Conservation (phyloP, 805 yeast species). For the Wickerhamiella kurtzmanii region DNA sequence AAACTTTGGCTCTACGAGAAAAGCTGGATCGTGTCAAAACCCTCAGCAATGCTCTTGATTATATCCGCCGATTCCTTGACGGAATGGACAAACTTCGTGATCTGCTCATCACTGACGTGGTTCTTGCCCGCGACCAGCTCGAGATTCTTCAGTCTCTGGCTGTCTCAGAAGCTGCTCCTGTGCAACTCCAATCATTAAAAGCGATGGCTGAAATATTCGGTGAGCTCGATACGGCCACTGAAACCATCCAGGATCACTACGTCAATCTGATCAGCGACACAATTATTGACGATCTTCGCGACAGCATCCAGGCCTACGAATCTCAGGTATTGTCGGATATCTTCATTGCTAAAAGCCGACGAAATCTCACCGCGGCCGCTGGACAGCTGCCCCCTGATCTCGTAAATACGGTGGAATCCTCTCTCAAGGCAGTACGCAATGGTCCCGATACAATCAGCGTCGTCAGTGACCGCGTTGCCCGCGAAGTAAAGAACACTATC, state of each 20-base stretch:
- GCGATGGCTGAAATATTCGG: slow-evolving; percentile 41
- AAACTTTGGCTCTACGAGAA: slow-evolving; percentile 7
- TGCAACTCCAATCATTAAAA: slow-evolving; percentile 34
- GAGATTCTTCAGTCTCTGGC: not conserved
- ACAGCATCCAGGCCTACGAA: not conserved
- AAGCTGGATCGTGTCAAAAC: slow-evolving; percentile 31
- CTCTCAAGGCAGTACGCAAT: not conserved
- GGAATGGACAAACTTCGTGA: slow-evolving; percentile 44
- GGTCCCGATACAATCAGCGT: slow-evolving; percentile 35
- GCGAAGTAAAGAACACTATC: slow-evolving; percentile 62
- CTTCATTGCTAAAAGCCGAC: not conserved
- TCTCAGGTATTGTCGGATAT: not conserved
- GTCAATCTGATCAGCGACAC: not conserved
- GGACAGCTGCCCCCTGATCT: not conserved
- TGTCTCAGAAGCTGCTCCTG: slow-evolving; percentile 23
- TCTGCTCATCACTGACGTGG: not conserved
- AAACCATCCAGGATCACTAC: not conserved
- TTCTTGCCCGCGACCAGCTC: not conserved
- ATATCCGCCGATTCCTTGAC: slow-evolving; percentile 30
- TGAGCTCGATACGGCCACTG: slow-evolving; percentile 28
- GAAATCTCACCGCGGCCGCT: not conserved
- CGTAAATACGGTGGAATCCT: not conserved
- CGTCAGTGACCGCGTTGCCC: slow-evolving; percentile 55
- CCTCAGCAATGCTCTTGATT: slow-evolving; percentile 34
- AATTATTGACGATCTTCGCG: slow-evolving; percentile 7